phyloP scores from a whole-genome alignment of 179 eudicot genomes.

The Heliamphora pulchella region DNA sequence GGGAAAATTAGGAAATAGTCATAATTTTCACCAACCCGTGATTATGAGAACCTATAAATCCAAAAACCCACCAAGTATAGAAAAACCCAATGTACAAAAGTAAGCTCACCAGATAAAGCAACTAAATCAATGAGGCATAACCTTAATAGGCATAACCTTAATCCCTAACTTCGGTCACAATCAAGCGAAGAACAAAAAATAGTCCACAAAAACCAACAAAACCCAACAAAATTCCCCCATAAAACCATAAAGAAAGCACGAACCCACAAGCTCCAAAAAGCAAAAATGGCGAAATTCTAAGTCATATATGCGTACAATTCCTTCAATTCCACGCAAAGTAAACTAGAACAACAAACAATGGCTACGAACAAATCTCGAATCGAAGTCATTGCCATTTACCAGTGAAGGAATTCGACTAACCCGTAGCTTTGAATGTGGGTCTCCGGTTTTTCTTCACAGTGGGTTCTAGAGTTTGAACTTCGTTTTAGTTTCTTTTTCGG shows the following conservation, averaged over 20 bases:
- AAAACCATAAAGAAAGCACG: background rate
- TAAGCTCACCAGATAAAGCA: constrained; percentile 9
- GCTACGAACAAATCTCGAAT: background rate
- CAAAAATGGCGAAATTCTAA: constrained; percentile 9
- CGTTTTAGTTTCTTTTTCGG: too few species aligned
- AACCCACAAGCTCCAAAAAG: constrained; percentile 14
- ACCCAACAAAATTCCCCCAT: background rate
- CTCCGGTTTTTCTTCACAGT: background rate
- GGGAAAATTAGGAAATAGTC: background rate
- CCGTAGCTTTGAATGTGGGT: background rate
- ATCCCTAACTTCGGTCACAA: constrained; percentile 12
- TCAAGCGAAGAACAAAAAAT: constrained; percentile 6
- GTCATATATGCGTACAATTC: background rate
- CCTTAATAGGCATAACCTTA: background rate
- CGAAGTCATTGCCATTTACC: background rate
- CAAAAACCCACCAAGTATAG: background rate
- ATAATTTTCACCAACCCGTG: background rate
- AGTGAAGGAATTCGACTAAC: background rate
- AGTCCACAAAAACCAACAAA: background rate
- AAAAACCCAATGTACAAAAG: background rate
- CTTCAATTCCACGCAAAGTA: constrained; percentile 14
- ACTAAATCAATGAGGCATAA: background rate
- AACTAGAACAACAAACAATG: background rate
- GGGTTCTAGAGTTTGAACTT: background rate
- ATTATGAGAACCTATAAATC: background rate